These are phyloP conservation scores for Dryas integrifolia DNA, from an alignment of 331 rosid genomes.

Conservation along the genomic window DNA sequence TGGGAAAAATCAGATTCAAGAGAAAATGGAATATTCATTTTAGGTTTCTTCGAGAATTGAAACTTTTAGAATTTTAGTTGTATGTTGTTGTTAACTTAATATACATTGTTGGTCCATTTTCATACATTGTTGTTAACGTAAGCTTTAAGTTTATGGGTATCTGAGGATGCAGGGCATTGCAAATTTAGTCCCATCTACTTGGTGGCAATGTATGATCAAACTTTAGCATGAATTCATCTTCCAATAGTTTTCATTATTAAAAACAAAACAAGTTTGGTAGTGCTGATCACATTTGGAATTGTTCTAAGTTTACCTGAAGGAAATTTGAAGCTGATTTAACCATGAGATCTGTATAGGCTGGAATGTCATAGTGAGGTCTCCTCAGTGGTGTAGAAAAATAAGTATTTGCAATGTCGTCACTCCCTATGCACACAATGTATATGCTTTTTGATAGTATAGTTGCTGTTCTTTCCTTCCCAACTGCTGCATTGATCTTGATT, in stretches of 20 bases:
- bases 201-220: background rate
- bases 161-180: background rate
- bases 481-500: slow-evolving; percentile 33
- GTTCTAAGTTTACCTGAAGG: slow-evolving; percentile 37
- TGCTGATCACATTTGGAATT: background rate
- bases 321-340: slow-evolving; percentile 45
- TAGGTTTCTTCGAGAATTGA: too few species aligned
- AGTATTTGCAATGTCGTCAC: slow-evolving; percentile 64
- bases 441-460: slow-evolving; percentile 50
- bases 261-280: background rate
- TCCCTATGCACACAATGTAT: slow-evolving; percentile 46
- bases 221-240: too few species aligned
- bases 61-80: too few species aligned
- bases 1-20: too few species aligned
- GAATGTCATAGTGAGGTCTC: slow-evolving; percentile 34
- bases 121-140: too few species aligned
- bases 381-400: slow-evolving; percentile 42
- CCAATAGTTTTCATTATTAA: too few species aligned
- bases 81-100: too few species aligned
- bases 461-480: slow-evolving; percentile 39
- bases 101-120: too few species aligned
- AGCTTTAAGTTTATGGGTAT: background rate
- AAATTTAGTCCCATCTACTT: background rate
- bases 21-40: too few species aligned
- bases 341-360: slow-evolving; percentile 59